Percentiles rank a stretch among this genome's conserved stretches.
These are phyloP conservation scores for Aureobasidium pullulans DNA, from an alignment of 2,329 filamentous ascomycete genomes.

Conservation along the genomic window DNA sequence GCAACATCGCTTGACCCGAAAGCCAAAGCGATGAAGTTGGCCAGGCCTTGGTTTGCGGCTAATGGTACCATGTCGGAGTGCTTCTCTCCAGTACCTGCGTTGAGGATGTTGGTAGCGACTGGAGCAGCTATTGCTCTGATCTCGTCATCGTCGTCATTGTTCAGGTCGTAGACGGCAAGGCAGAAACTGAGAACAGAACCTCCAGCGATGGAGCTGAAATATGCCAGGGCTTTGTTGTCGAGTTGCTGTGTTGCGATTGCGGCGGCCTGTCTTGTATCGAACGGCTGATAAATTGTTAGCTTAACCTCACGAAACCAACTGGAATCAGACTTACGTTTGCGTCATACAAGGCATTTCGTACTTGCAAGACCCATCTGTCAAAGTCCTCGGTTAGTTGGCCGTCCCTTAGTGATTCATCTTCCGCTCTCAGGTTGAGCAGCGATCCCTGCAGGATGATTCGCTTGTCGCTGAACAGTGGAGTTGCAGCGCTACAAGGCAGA, in stretches of 20 bases:
- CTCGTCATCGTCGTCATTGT: slow-evolving; percentile 90
- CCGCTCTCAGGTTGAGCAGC: background rate
- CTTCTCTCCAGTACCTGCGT: slow-evolving; percentile 16
- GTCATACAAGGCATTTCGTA: slow-evolving; percentile 18
- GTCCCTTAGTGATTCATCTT: background rate
- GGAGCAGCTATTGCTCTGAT: slow-evolving; percentile 59
- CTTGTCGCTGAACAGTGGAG: background rate
- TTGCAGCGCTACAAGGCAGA: background rate
- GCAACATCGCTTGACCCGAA: background rate
- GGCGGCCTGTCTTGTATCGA: slow-evolving; percentile 24
- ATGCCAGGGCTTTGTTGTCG: background rate
- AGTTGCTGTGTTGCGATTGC: slow-evolving; percentile 20
- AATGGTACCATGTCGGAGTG: slow-evolving; percentile 37
- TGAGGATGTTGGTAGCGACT: slow-evolving; percentile 42
- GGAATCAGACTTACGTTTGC: slow-evolving; percentile 2
- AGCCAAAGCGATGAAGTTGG: slow-evolving; percentile 24
- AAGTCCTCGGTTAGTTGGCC: background rate
- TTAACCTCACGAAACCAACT: background rate
- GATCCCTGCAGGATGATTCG: slow-evolving; percentile 2
- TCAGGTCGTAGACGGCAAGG: slow-evolving; percentile 62
- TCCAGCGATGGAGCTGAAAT: background rate
- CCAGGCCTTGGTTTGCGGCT: slow-evolving; percentile 37
- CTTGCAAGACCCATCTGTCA: background rate
- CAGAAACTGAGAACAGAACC: slow-evolving; percentile 46
- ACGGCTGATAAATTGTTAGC: slow-evolving; percentile 15